Evolutionary conservation across 306 rosid genomes (phyloP), one percentile per base, ranked within the genome.

Genomic region (Rosa rugosa): DNA sequence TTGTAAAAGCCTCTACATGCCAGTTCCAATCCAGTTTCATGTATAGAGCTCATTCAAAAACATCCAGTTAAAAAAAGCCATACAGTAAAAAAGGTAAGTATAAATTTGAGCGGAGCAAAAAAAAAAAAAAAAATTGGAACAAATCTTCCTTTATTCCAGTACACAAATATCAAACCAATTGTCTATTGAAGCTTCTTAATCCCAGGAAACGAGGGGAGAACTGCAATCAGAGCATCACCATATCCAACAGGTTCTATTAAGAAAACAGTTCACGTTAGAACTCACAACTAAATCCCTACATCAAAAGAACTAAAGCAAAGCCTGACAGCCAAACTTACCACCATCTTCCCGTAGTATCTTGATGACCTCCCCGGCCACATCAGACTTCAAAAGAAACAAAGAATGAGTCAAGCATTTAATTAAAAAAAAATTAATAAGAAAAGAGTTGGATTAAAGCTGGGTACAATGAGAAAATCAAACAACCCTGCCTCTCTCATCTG

Each of bases 151-250:
- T 5, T 20, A 63, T 20, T 63, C 46, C 79, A 63, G n/a, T 45
- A 62, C 60, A 45, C 6, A 40, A 45, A 53, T 22, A 54, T 8
- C 64, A 54, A 17, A 38, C 22, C 41, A 63, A 75, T 57, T 10
- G 49, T 80, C 86, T 89, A 91, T 47, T 91, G 91, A 84, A 94
- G 97, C 90, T 87, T 90, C 86, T 90, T 88, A 76, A 92, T 92
- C 82, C 99, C 97, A 0, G 97, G 97, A 82, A 94, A 94, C 44
- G 97, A 89, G 0, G 97, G 99, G 72, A 94, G 93, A 77, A 94
- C 40, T 16, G 94, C 93, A 11, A 94, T 66, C n/a, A 94, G 90
- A 75, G 93, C 83, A 64, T 94, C 99, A 16, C 91, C 96, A 68
- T 94, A 94, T 85, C 99, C 97, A 76, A 95, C 91, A 34, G 97